Base-by-base conservation (phyloP, 2,329 filamentous ascomycete species). In the Xylariaceae sp. region DNA sequence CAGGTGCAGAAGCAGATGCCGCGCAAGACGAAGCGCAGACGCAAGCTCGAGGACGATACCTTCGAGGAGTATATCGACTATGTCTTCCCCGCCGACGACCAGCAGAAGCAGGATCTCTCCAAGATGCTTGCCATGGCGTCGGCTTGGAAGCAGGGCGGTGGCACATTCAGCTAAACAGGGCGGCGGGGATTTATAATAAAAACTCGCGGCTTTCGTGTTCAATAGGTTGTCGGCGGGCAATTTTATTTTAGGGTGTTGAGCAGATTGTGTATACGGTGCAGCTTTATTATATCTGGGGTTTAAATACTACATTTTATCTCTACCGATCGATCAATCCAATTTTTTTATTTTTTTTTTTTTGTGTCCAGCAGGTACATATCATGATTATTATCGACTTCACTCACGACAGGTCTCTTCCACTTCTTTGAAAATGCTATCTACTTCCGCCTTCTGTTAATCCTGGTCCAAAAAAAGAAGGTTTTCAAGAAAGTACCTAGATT, bases 11-110 rank as follows among this genome's bases (percentile, higher is more conserved):
- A 86, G 70, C 89, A 95, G 77, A 95, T 97, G 91, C 94, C 94
- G 35, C 83, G 91, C 61, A 86, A 86, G 73, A 88, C 89, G 67
- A 97, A 96, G 85, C 92, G 94, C 79, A 81, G 90, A 67, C 86
- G 94, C 71, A 90, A 85, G 80, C 73, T 96, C 70, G 91, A 95
- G 69, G 92, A 96, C 72, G 91, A 94, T 70, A 86, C 84, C 39
- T 96, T 90, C 76, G 91, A 99, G 78, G 94, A 99, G 75, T 97
- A 96, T 72, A 83, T 94, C 74, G 94, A 97, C 71, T 97, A 95
- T 66, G 83, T 99, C 35, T 99, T 99, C 83, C 94, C 94, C 0
- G 91, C 89, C 3, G 94, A 97, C 74, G 91, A 96, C 71, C 84
- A 89, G 74, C 87, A 89, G 68, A 87, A 87, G 53, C 87, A 87